phyloP scores from a whole-genome alignment of 768 basidiomycete species.

The Leccinum imitatum region DNA sequence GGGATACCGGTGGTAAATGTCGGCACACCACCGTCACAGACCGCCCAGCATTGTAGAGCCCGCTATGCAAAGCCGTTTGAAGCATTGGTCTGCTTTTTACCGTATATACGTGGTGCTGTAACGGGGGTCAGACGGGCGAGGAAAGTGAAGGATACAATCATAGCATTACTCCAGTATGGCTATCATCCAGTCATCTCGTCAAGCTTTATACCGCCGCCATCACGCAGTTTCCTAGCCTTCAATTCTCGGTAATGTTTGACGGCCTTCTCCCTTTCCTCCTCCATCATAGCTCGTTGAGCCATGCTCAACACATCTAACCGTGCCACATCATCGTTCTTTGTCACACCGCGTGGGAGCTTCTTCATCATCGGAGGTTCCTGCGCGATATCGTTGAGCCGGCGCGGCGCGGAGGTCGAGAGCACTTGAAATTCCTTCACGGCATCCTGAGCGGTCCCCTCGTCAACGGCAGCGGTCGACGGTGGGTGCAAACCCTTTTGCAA shows the following conservation, averaged over 20 bases:
- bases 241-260: constrained; percentile 68
- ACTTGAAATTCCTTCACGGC: constrained; percentile 47
- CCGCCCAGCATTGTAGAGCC: constrained; percentile 6
- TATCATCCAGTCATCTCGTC: constrained; percentile 7
- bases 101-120: constrained; percentile 4
- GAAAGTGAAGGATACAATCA: constrained; percentile 7
- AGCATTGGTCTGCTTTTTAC: background rate
- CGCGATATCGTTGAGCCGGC: constrained; percentile 69
- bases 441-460: constrained; percentile 23
- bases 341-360: constrained; percentile 50
- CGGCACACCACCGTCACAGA: constrained; percentile 1
- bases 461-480: constrained; percentile 10
- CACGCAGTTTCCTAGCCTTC: constrained; percentile 48
- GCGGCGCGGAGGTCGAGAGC: constrained; percentile 54
- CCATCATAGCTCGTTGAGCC: constrained; percentile 77
- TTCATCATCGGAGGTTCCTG: constrained; percentile 65
- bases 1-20: constrained; percentile 1
- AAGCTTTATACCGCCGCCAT: constrained; percentile 12
- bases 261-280: constrained; percentile 67
- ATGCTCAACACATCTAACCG: constrained; percentile 56
- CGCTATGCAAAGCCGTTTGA: background rate
- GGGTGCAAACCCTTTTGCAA: constrained; percentile 15
- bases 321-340: constrained; percentile 27
- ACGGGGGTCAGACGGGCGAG: background rate
- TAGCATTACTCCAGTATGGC: constrained; percentile 9